A percentile compares a stretch with the other conserved stretches of the same genome.
Conservation (phyloP, 78 protist species). For the Ministeria vibrans region DNA sequence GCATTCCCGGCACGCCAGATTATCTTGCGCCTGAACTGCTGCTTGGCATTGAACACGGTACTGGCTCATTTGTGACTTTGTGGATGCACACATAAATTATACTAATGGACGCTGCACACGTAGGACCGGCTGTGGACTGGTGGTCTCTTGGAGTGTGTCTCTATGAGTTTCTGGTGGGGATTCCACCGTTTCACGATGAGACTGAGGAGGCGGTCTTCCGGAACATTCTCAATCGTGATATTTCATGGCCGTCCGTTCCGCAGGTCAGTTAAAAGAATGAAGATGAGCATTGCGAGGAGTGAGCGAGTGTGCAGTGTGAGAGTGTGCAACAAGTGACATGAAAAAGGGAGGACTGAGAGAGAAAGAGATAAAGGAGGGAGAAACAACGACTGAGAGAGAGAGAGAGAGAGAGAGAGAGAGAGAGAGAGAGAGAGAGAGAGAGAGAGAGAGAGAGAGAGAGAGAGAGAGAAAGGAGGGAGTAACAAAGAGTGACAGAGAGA, state of each 20-base stretch:
- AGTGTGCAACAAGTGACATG: background rate
- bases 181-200: slow-evolving; percentile 87
- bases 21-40: slow-evolving; percentile 93
- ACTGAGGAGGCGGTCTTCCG: slow-evolving; percentile 40
- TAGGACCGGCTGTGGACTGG: slow-evolving; percentile 84
- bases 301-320: too few relatives aligned
- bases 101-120: slow-evolving; percentile 9
- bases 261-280: too few relatives aligned
- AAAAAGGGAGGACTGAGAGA: background rate
- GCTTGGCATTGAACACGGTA: slow-evolving; percentile 59
- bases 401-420: background rate
- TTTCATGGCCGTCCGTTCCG: too few relatives aligned
- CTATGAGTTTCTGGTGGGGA: slow-evolving; percentile 67
- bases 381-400: background rate
- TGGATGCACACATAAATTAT: background rate
- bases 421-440: background rate
- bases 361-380: background rate
- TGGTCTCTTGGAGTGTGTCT: slow-evolving; percentile 88
- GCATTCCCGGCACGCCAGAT: slow-evolving; percentile 87
- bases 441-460: background rate
- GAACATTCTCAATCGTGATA: background rate
- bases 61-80: slow-evolving; percentile 33
- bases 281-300: too few relatives aligned
- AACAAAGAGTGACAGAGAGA: background rate
- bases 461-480: background rate